Percentiles rank a stretch among this genome's conserved stretches.
Conservation (phyloP, 192 early-diverging fungal species). For the Martensiomyces pterosporus region DNA sequence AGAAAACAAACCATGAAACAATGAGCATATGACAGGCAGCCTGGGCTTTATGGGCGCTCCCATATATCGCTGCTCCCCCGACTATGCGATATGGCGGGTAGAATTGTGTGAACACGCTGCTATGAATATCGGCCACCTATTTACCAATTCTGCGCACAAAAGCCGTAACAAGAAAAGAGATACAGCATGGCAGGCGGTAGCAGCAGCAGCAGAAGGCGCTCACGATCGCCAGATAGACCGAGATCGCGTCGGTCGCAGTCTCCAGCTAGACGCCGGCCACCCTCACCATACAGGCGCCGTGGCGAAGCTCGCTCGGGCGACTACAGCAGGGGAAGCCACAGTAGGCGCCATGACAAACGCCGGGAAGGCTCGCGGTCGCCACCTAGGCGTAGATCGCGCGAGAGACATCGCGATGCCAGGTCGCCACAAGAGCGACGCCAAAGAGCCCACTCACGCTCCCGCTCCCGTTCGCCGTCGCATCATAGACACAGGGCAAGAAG, state of each 20-base stretch:
- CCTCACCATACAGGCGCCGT: conserved; percentile 23
- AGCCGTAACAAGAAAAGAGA: too few relatives aligned
- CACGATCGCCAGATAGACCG: conserved; percentile 12
- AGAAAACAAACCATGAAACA: too few relatives aligned
- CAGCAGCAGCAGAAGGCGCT: conserved; percentile 18
- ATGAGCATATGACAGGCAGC: too few relatives aligned
- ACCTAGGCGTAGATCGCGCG: conserved; percentile 9
- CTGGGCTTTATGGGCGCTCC: too few relatives aligned
- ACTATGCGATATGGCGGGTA: too few relatives aligned
- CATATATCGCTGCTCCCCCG: too few relatives aligned
- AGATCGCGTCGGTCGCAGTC: conserved; percentile 12
- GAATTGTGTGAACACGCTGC: too few relatives aligned
- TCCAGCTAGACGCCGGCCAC: conserved; percentile 15
- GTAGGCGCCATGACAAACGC: conserved; percentile 2
- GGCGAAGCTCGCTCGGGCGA: not conserved
- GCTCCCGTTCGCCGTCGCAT: conserved; percentile 11
- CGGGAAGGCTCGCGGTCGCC: conserved; percentile 10
- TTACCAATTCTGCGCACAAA: too few relatives aligned
- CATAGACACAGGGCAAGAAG: conserved; percentile 4
- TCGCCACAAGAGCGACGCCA: not conserved
- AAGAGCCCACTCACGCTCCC: conserved; percentile 1
- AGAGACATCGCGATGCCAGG: conserved; percentile 6
- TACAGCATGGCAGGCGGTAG: too few relatives aligned
- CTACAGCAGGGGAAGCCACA: not conserved
- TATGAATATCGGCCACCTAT: too few relatives aligned